Base-by-base conservation (phyloP, 192 early-diverging fungal species). In the Entophlyctis luteolus region DNA sequence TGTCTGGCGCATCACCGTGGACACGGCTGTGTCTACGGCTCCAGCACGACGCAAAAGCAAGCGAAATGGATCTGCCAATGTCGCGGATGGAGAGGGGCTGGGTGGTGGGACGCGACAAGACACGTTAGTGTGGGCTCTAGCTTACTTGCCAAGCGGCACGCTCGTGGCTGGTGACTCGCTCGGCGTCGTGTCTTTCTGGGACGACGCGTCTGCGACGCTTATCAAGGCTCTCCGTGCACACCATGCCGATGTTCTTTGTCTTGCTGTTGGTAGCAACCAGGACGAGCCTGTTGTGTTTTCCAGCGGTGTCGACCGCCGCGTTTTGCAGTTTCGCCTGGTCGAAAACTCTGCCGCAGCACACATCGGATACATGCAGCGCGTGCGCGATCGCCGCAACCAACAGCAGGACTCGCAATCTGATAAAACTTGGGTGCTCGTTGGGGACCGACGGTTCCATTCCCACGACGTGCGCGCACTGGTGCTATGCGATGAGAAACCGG, bases 401-500 rank as follows among this genome's bases (percentile, higher is more conserved):
- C 34, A 34, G 42, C 22, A 52, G 32, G 10, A 28, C 31, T 45
- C 10, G 25, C 58, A 27, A 18, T 60, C 22, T 27, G 20, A 36
- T 34, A 62, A 52, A 74, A 85, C 37, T 28, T 98, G 94, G 94
- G 80, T 95, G 23, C 68, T 90, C 38, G 77, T 90, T n/a, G 92
- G 90, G 14, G 85, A 89, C 62, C 86, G 92, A 50, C 86, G 93
- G 56, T 95, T 90, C 76, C 96, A 98, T 74, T 89, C 89, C 16
- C 93, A 98, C 72, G 96, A 98, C 72, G 92, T 98, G 34, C 86
- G 92, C 28, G 89, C 94, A 22, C 60, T 98, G 23, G 88, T 88
- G 1, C 78, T 94, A 33, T 80, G 90, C 69, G 90, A 93, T 49
- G 78, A 77, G 53, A 76, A 84, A 37, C 75, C 78, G 14, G 75